phyloP scores from a whole-genome alignment of 306 rosid genomes.

The Gynostemma pentaphyllum region DNA sequence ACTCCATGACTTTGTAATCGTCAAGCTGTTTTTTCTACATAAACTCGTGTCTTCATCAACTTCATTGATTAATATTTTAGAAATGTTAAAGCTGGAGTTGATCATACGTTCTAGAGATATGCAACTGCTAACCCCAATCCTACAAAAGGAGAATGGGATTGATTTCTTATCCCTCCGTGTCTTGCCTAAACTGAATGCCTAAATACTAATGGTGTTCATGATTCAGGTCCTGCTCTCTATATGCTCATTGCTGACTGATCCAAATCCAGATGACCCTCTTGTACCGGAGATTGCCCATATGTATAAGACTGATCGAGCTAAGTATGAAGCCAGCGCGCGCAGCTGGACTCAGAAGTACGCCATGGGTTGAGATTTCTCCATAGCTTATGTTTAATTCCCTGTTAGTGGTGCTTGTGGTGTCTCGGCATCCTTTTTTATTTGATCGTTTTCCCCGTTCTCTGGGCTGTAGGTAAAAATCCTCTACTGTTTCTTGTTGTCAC shows the following conservation, averaged over 20 bases:
- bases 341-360: slow-evolving; percentile 83
- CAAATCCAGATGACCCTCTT: slow-evolving; percentile 73
- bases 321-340: slow-evolving; percentile 64
- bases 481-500: neutral
- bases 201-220: neutral
- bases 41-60: neutral
- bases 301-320: slow-evolving; percentile 60
- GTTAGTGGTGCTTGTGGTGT: neutral
- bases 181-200: no score
- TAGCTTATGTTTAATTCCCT: neutral
- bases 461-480: slow-evolving; percentile 6
- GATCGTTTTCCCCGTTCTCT: neutral
- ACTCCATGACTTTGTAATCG: neutral
- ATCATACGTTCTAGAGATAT: neutral
- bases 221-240: slow-evolving; percentile 59
- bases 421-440: neutral
- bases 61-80: neutral
- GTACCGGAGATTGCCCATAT: slow-evolving; percentile 73
- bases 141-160: neutral
- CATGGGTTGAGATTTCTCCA: slow-evolving; percentile 35
- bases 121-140: neutral
- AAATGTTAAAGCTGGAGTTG: neutral
- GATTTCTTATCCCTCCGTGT: no score
- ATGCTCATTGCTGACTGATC: slow-evolving; percentile 71
- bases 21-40: neutral